A percentile compares a stretch with the other conserved stretches of the same genome.
Conservation (phyloP, 352 stramenopile genomes). For the Globisporangium acanthophoron region DNA sequence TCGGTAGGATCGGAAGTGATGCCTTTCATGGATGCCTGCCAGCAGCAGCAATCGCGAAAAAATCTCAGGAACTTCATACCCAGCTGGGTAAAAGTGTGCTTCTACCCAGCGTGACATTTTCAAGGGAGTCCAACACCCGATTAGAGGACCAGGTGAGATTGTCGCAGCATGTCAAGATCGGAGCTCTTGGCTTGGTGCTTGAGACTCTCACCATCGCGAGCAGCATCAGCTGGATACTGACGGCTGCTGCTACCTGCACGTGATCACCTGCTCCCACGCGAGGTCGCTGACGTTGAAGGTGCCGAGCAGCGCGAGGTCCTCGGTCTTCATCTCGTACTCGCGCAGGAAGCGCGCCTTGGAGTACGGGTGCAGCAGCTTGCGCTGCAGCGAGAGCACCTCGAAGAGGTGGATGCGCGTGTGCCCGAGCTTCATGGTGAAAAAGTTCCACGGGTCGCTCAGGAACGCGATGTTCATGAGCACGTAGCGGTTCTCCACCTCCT, state of each 20-base stretch:
- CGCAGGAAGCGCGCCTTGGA: conserved; percentile 40
- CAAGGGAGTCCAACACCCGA: not conserved
- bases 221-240: not conserved
- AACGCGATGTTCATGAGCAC: conserved; percentile 62
- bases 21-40: too few relatives aligned
- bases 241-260: conserved; percentile 24
- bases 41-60: not conserved
- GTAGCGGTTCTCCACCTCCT: conserved; percentile 21
- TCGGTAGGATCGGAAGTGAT: not conserved
- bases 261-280: conserved; percentile 41
- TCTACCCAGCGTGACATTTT: not conserved
- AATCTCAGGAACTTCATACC: not conserved
- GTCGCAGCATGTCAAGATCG: not conserved
- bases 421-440: conserved; percentile 39
- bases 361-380: conserved; percentile 44
- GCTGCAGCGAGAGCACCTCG: conserved; percentile 18
- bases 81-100: too few relatives aligned
- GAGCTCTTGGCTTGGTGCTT: too few relatives aligned
- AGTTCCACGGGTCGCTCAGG: conserved; percentile 50
- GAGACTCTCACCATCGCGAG: not conserved
- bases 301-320: conserved; percentile 34
- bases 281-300: conserved; percentile 46
- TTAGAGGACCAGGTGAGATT: not conserved
- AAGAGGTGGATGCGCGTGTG: conserved; percentile 43
- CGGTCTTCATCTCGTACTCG: conserved; percentile 37